Evolutionary conservation across 371 early-diverging fungal genomes (phyloP).

Genomic region (Apophysomyces trapeziformis): DNA sequence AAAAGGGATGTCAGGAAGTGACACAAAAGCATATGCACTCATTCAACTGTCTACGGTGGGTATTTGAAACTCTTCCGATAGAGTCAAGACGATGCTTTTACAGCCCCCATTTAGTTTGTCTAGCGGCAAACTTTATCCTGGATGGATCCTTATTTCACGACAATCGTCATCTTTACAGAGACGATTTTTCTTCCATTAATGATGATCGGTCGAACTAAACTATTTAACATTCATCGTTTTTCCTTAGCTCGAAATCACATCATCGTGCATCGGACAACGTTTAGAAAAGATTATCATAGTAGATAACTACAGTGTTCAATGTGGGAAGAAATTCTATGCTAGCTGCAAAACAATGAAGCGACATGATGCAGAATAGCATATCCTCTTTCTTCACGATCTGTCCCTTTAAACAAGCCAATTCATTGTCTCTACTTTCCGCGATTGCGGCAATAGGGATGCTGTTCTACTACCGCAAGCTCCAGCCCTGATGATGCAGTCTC

Average conservation of each 20-base stretch:
- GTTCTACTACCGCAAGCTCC: background rate
- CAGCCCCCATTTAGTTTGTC: background rate
- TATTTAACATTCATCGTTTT: background rate
- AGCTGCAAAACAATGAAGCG: slow-evolving; percentile 8
- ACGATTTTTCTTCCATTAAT: no score
- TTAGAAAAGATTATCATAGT: background rate
- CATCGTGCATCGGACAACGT: slow-evolving; percentile 2
- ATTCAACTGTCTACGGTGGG: background rate
- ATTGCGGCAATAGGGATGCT: background rate
- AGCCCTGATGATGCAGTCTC: slow-evolving; percentile 10
- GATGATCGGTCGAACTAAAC: no score
- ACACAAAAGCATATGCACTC: slow-evolving; percentile 2
- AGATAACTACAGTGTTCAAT: background rate
- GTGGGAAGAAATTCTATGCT: background rate
- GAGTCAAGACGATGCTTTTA: background rate
- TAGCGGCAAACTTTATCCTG: background rate
- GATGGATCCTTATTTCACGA: background rate
- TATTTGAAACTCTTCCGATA: background rate
- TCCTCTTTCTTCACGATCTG: background rate
- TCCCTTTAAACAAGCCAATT: background rate
- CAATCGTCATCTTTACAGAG: background rate
- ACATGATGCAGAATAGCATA: background rate
- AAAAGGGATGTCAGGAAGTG: background rate
- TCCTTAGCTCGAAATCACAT: background rate
- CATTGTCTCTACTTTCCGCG: background rate